Conservation (phyloP, 2,329 filamentous ascomycete species). For the Colletotrichum tanaceti region DNA sequence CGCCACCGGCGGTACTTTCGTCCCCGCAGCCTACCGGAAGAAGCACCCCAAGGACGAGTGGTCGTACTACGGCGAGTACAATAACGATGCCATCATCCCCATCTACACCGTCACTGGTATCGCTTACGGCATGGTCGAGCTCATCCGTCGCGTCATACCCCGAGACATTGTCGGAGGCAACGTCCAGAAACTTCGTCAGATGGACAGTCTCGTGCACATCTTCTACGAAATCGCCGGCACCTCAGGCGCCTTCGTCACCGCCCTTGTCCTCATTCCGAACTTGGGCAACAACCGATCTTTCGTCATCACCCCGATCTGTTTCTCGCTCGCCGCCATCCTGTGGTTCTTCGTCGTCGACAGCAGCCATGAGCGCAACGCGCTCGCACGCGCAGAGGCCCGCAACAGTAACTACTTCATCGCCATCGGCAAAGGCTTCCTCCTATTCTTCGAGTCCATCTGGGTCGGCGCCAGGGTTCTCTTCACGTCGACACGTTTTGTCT, state of each 20-base stretch:
- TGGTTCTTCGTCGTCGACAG: conserved; percentile 61
- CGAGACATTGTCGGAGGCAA: conserved; percentile 63
- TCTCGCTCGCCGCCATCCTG: conserved; percentile 52
- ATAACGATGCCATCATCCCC: conserved; percentile 62
- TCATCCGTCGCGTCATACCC: conserved; percentile 62
- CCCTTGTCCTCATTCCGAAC: conserved; percentile 60
- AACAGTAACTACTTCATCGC: conserved; percentile 24
- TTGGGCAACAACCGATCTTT: conserved; percentile 65
- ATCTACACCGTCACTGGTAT: conserved; percentile 58
- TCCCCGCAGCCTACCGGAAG: conserved; percentile 43
- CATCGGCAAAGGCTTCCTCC: conserved; percentile 21
- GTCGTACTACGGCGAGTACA: conserved; percentile 60
- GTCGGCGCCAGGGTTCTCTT: conserved; percentile 60
- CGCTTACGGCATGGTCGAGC: conserved; percentile 62
- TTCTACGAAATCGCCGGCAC: conserved; percentile 58
- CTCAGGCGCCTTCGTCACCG: conserved; percentile 59
- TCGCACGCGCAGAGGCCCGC: conserved; percentile 42
- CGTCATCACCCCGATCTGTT: conserved; percentile 62
- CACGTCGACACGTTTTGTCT: conserved; percentile 59
- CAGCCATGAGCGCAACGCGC: conserved; percentile 46
- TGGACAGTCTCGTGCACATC: conserved; percentile 54
- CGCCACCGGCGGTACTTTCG: conserved; percentile 59
- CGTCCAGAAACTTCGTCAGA: conserved; percentile 59
- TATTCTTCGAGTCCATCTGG: conserved; percentile 54
- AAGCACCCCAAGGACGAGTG: conserved; percentile 52